These are phyloP conservation scores for Pichia sp. DNA, from an alignment of 1,139 yeast species.

Conservation along the genomic window DNA sequence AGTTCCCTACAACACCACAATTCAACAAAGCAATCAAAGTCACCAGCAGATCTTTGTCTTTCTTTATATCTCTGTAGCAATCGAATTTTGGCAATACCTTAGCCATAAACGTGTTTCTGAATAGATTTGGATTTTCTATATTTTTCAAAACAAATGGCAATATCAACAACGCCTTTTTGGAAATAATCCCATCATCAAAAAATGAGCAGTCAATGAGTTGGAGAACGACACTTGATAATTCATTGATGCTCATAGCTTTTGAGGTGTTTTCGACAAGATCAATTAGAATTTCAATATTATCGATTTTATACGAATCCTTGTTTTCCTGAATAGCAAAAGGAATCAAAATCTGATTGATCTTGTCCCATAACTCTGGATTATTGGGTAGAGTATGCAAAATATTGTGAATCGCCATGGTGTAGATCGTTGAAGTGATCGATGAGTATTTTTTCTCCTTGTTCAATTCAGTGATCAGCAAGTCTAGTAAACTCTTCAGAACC, in stretches of 20 bases:
- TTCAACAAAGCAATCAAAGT: too few species aligned
- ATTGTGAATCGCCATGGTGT: slow-evolving; percentile 63
- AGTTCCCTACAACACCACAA: slow-evolving; percentile 16
- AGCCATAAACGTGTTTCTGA: neutral
- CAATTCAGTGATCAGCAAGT: slow-evolving; percentile 15
- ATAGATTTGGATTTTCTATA: neutral
- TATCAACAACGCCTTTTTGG: slow-evolving; percentile 49
- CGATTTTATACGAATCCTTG: slow-evolving; percentile 35
- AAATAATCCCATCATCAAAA: slow-evolving; percentile 37
- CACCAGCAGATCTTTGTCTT: too few species aligned
- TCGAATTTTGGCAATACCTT: too few species aligned
- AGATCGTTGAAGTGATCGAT: slow-evolving; percentile 53
- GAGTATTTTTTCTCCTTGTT: slow-evolving; percentile 19
- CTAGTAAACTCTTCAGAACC: slow-evolving; percentile 22
- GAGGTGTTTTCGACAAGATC: slow-evolving; percentile 55
- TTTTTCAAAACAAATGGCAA: slow-evolving; percentile 33
- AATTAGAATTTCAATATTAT: slow-evolving; percentile 54
- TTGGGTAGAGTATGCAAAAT: slow-evolving; percentile 36
- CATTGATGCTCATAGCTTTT: slow-evolving; percentile 34
- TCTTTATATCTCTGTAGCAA: too few species aligned
- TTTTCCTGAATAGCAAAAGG: slow-evolving; percentile 19
- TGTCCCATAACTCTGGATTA: slow-evolving; percentile 11
- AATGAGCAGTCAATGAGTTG: slow-evolving; percentile 35
- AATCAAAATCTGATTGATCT: slow-evolving; percentile 13
- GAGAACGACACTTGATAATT: slow-evolving; percentile 31